Evolutionary conservation across 2,329 filamentous ascomycete genomes (phyloP).

Genomic region (Ustilaginoidea virens): DNA sequence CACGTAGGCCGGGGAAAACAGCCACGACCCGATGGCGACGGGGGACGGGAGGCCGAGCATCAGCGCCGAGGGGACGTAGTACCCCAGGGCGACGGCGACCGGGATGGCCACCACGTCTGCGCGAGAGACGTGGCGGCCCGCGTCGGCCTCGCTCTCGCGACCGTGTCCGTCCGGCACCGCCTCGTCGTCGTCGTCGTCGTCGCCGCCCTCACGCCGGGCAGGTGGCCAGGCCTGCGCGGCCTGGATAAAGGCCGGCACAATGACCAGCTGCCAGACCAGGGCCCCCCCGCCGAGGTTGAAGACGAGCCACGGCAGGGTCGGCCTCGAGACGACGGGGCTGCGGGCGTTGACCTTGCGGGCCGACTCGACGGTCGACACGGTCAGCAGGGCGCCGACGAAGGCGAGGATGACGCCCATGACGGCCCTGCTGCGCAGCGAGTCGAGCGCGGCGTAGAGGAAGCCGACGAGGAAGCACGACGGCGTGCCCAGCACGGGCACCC

Average conservation of each 20-base stretch:
- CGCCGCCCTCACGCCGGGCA: neutral
- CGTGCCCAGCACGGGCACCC: constrained; percentile 28
- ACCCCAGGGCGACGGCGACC: constrained; percentile 30
- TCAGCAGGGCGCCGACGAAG: constrained; percentile 31
- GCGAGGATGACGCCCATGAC: constrained; percentile 26
- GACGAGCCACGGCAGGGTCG: constrained; percentile 28
- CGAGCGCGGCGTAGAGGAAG: constrained; percentile 30
- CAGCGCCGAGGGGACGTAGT: constrained; percentile 26
- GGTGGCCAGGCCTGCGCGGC: constrained; percentile 20
- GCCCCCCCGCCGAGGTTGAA: constrained; percentile 33
- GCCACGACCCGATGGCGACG: constrained; percentile 26
- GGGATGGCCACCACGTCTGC: constrained; percentile 44
- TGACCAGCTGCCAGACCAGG: constrained; percentile 34
- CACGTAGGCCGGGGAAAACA: constrained; percentile 36
- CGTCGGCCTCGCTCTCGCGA: neutral
- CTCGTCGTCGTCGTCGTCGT: constrained; percentile 11
- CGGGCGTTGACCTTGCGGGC: constrained; percentile 25
- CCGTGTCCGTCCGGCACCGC: neutral
- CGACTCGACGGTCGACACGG: constrained; percentile 32
- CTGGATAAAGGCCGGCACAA: constrained; percentile 33
- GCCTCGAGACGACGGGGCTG: constrained; percentile 20
- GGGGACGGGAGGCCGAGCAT: constrained; percentile 25
- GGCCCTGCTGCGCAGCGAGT: constrained; percentile 23
- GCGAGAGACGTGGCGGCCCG: constrained; percentile 15
- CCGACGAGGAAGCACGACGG: constrained; percentile 33